phyloP scores from a whole-genome alignment of 2,329 filamentous ascomycete genomes.

The Calonectria pseudoturangicola region DNA sequence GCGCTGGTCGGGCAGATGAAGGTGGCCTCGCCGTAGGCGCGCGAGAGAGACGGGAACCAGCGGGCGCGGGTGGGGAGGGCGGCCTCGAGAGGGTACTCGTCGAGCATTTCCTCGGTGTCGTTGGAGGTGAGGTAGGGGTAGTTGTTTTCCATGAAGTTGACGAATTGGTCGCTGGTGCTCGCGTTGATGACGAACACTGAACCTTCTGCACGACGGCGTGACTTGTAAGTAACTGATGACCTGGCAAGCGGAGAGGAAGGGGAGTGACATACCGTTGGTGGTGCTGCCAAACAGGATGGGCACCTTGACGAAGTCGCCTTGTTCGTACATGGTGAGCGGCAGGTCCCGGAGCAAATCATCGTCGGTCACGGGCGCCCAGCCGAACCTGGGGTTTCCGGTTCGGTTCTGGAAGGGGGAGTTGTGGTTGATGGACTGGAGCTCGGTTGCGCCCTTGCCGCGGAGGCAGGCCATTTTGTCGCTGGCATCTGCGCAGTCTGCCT shows the following conservation, averaged over 20 bases:
- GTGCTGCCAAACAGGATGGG: constrained; percentile 67
- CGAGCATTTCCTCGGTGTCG: constrained; percentile 60
- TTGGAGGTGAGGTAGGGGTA: constrained; percentile 64
- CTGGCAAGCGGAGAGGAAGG: background rate
- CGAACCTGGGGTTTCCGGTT: constrained; percentile 63
- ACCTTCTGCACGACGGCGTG: constrained; percentile 62
- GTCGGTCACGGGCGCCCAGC: constrained; percentile 71
- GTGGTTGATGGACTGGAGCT: constrained; percentile 64
- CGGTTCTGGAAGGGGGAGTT: constrained; percentile 64
- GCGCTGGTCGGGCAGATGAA: constrained; percentile 66
- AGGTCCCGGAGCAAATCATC: constrained; percentile 66
- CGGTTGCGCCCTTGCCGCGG: constrained; percentile 57
- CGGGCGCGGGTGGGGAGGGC: constrained; percentile 61
- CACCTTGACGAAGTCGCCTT: constrained; percentile 64
- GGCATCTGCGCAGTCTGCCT: constrained; percentile 60
- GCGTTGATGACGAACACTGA: constrained; percentile 66
- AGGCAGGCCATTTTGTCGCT: constrained; percentile 64
- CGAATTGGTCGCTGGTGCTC: constrained; percentile 58
- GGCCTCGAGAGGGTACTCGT: constrained; percentile 62
- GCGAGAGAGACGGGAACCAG: constrained; percentile 66
- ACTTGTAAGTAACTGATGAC: constrained; percentile 41
- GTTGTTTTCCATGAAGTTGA: constrained; percentile 66
- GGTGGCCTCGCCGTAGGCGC: constrained; percentile 67
- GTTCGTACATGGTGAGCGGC: constrained; percentile 63
- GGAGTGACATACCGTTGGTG: constrained; percentile 62